Percentiles rank a stretch among this genome's conserved stretches.
Evolutionary conservation across 805 yeast genomes (phyloP).

Genomic region (Monosporozyma solicola): DNA sequence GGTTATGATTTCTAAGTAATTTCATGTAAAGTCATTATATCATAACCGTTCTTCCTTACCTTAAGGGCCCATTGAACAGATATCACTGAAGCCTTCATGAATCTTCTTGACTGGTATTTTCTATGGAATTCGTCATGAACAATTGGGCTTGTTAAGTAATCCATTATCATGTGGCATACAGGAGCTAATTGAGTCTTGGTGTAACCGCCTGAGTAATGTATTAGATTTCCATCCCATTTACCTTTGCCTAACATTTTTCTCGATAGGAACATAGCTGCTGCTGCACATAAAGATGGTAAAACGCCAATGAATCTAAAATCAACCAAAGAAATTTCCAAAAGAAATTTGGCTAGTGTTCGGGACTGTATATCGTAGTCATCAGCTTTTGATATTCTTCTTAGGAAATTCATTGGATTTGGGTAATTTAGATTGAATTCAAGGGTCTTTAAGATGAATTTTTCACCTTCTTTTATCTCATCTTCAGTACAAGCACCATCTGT

Average conservation of each 20-base stretch:
- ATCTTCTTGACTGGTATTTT: slow-evolving; percentile 83
- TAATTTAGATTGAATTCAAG: slow-evolving; percentile 70
- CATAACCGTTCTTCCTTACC: slow-evolving; percentile 31
- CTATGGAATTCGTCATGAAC: slow-evolving; percentile 88
- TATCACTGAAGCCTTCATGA: slow-evolving; percentile 73
- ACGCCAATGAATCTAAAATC: slow-evolving; percentile 73
- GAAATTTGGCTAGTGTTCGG: slow-evolving; percentile 82
- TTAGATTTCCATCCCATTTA: slow-evolving; percentile 78
- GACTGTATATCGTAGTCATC: slow-evolving; percentile 88
- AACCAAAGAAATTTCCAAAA: slow-evolving; percentile 69
- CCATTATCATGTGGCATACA: slow-evolving; percentile 64
- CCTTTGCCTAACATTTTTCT: slow-evolving; percentile 62
- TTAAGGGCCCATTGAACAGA: slow-evolving; percentile 80
- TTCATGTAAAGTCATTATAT: slow-evolving; percentile 34
- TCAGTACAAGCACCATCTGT: slow-evolving; percentile 78
- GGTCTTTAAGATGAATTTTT: slow-evolving; percentile 66
- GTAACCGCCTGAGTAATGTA: slow-evolving; percentile 89
- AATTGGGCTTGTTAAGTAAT: slow-evolving; percentile 70
- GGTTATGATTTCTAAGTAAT: neutral
- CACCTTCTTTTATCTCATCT: slow-evolving; percentile 80
- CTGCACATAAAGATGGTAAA: slow-evolving; percentile 76
- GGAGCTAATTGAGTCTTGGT: slow-evolving; percentile 63
- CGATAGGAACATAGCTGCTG: slow-evolving; percentile 82
- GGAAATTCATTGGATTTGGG: slow-evolving; percentile 89
- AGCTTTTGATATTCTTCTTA: slow-evolving; percentile 86